Base-by-base conservation (phyloP, 768 basidiomycete species). In the Phylloporus sp. region DNA sequence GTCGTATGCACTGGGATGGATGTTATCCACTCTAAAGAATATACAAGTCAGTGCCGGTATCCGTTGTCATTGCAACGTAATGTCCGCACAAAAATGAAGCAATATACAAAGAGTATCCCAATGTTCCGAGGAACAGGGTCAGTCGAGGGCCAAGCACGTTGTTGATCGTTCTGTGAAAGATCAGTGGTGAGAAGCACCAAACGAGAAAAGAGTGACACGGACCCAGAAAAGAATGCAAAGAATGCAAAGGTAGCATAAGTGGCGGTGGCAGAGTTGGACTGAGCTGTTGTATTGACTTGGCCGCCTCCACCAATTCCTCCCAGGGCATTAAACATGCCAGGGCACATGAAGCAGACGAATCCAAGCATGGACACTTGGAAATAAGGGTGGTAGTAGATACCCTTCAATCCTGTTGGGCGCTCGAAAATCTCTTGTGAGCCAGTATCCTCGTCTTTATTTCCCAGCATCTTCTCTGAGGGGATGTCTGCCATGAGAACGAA, bases 251-350 rank as follows among this genome's bases (percentile, higher is more conserved):
- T 76, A 3, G 80, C 65, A 57, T 91, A 90, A 13, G 87, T 66
- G 4, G 85, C 80, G 1, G 79, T 69, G 57, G 83, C 82, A 3
- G 84, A 76, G 55, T 90, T 86, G 15, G 86, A 80, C 58, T 76
- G 78, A 11, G 81, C 85, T 4, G 70, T 72, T 11, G 78, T 59
- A 56, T 86, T 80, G 33, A 87, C 61, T 66, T 85, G 83, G 4
- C 90, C 90, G 37, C 84, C 87, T 36, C 75, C 87, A 5, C 90
- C 90, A 44, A 93, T 72, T 20, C 90, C 86, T 50, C 79, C 84
- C 52, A 90, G 66, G 3, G 87, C 81, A 58, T 90, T 90, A 68
- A 88, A 90, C 46, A 89, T 75, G 44, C 87, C 87, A 63, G 67
- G 67, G 43, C 69, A 53, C 80, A 82, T 79, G 61, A 81, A 81